Evolutionary conservation across 2,329 filamentous ascomycete genomes (phyloP).

Genomic region (Trichoderma atroviride): DNA sequence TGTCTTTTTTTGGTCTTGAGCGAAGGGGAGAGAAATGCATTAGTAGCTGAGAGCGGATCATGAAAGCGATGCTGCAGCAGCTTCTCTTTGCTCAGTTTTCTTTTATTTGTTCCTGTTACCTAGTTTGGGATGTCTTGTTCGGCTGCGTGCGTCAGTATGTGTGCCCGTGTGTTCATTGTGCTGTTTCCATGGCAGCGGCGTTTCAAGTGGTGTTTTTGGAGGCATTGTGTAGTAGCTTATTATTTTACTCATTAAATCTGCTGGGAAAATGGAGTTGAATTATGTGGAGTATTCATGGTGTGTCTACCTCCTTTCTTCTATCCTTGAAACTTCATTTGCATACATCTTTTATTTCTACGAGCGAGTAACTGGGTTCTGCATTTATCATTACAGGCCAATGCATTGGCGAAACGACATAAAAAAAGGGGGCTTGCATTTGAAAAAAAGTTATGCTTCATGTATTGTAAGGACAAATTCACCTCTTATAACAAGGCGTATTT

Average conservation of each 20-base stretch:
- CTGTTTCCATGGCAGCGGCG: conserved; percentile 41
- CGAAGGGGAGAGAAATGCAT: conserved; percentile 21
- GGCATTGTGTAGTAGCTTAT: conserved; percentile 37
- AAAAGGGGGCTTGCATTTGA: neutral
- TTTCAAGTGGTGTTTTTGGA: conserved; percentile 35
- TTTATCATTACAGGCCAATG: neutral
- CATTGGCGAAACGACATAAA: neutral
- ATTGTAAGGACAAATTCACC: neutral
- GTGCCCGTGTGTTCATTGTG: conserved; percentile 27
- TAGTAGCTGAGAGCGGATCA: conserved; percentile 24
- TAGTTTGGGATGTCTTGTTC: conserved; percentile 30
- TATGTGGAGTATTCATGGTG: neutral
- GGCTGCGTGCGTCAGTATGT: neutral
- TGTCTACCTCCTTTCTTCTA: neutral
- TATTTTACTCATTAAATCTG: conserved; percentile 31
- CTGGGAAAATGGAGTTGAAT: conserved; percentile 23
- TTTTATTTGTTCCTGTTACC: conserved; percentile 26
- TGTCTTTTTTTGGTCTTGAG: conserved; percentile 16
- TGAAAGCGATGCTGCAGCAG: conserved; percentile 30
- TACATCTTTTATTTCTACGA: neutral
- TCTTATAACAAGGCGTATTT: neutral
- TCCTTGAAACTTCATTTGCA: neutral
- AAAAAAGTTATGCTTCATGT: neutral
- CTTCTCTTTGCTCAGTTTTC: conserved; percentile 28
- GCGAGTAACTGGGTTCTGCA: neutral